Conservation (phyloP, 768 basidiomycete genomes). For the Hericium coralloides region DNA sequence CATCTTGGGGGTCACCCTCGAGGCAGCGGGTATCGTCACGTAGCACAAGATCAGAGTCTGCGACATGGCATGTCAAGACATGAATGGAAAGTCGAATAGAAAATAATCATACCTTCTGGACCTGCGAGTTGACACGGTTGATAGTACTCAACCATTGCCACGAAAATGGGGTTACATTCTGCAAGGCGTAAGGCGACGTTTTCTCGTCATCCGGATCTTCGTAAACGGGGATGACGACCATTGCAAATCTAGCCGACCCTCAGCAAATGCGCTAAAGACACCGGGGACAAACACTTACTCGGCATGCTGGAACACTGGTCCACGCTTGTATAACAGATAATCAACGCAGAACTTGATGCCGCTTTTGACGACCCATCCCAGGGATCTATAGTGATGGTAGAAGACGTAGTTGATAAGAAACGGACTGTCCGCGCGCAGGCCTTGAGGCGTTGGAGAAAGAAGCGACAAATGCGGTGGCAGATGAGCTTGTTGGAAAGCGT, state of each 20-base stretch:
- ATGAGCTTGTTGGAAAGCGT: conserved; percentile 50
- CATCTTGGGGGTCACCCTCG: conserved; percentile 39
- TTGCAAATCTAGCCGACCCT: conserved; percentile 57
- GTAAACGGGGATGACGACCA: conserved; percentile 87
- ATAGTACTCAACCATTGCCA: conserved; percentile 98
- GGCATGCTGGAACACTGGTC: conserved; percentile 91
- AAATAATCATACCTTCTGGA: conserved; percentile 73
- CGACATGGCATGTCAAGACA: neutral
- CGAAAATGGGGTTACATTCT: conserved; percentile 62
- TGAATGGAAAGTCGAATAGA: neutral
- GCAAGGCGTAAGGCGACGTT: conserved; percentile 52
- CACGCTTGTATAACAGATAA: conserved; percentile 87
- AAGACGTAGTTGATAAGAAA: conserved; percentile 85
- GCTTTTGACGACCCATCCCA: conserved; percentile 94
- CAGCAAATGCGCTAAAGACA: neutral
- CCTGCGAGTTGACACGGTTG: conserved; percentile 93
- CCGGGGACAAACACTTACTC: conserved; percentile 48
- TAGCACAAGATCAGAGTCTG: conserved; percentile 89
- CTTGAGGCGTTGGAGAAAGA: conserved; percentile 14
- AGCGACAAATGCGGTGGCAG: conserved; percentile 27
- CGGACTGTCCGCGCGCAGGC: conserved; percentile 72
- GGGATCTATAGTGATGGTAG: conserved; percentile 91
- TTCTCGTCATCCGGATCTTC: conserved; percentile 69
- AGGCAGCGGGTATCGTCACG: conserved; percentile 82
- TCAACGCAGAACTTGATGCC: conserved; percentile 98